Evolutionary conservation across 2,329 filamentous ascomycete species (phyloP).

Genomic region (Cercospora sp.): DNA sequence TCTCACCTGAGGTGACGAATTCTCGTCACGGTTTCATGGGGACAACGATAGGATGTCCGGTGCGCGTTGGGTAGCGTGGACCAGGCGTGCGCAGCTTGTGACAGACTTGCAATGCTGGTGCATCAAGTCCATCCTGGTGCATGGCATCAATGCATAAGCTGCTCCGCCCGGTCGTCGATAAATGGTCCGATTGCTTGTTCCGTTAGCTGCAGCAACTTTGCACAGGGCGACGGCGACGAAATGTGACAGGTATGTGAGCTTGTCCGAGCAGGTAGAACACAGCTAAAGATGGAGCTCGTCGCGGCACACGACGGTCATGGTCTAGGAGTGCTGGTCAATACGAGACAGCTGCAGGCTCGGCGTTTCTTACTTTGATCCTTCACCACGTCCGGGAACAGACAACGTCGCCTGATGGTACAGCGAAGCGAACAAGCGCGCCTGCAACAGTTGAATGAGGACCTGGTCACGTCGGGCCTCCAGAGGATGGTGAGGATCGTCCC

Average conservation of each 20-base stretch:
- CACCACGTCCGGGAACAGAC: not conserved
- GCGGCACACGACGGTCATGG: not conserved
- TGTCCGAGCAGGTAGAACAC: not conserved
- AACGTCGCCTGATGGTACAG: not conserved
- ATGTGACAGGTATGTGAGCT: not conserved
- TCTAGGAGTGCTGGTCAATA: not conserved
- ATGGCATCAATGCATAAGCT: not conserved
- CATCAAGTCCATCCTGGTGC: not conserved
- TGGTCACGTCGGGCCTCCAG: not conserved
- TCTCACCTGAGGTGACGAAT: not conserved
- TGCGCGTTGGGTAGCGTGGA: not conserved
- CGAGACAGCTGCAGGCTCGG: not conserved
- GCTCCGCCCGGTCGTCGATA: not conserved
- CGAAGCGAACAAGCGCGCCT: not conserved
- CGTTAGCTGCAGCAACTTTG: conserved; percentile 2
- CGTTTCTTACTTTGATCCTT: not conserved
- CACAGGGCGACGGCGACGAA: not conserved
- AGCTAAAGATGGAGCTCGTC: not conserved
- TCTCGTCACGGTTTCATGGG: not conserved
- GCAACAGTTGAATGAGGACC: not conserved
- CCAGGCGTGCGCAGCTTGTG: not conserved
- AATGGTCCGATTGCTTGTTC: not conserved
- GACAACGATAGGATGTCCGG: not conserved
- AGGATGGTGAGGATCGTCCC: not conserved
- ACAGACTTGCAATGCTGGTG: not conserved